Base-by-base conservation (phyloP, 2,329 filamentous ascomycete species). In the Penicillium oxalicum region DNA sequence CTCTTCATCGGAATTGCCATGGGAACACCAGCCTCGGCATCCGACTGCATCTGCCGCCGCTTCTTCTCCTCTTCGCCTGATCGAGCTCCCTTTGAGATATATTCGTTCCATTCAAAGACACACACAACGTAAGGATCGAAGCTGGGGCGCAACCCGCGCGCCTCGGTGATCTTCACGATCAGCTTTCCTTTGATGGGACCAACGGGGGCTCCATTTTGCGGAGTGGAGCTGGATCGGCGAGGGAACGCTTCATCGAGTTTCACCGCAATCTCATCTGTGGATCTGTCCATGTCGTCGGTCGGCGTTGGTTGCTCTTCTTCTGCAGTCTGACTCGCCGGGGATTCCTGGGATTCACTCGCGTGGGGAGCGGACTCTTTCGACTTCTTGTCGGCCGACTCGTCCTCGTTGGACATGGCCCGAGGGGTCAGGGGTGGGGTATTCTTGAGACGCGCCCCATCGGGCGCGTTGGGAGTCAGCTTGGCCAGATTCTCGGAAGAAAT, bases 1-100 rank as follows among this genome's bases (percentile, higher is more conserved):
- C 91, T 97, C 62, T 86, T 85, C 89, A 97, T 96, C 1, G 93
- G 93, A 57, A 98, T 97, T 29, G 90, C 88, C 84, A 96, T 91
- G 12, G 90, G 81, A 45, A 86, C 81, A 27, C 90, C 88, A 28
- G 85, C 86, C 49, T 84, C 86, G 53, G 86, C 83, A 61, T 74
- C 59, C 73, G 77, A 56, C 77, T 80, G 62, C 71, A 71, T 62
- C 68, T 77, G 73, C 55, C 49, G 77, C 63, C 84, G 81, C 39
- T 83, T 77, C 39, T 86, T 84, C 29, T 78, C 75, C 25, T 78
- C 71, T 47, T 79, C 79, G 49, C 82, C 78, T 47, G 74, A 75
- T 56, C 84, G 81, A 9, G 91, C 88, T 2, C 89, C 89, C 48
- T 88, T 86, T 1, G 93, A 97, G 48, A 98, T 95, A 60, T 95